Evolutionary conservation across 192 early-diverging fungal genomes (phyloP).

Genomic region (Helicostylum pulchrum): DNA sequence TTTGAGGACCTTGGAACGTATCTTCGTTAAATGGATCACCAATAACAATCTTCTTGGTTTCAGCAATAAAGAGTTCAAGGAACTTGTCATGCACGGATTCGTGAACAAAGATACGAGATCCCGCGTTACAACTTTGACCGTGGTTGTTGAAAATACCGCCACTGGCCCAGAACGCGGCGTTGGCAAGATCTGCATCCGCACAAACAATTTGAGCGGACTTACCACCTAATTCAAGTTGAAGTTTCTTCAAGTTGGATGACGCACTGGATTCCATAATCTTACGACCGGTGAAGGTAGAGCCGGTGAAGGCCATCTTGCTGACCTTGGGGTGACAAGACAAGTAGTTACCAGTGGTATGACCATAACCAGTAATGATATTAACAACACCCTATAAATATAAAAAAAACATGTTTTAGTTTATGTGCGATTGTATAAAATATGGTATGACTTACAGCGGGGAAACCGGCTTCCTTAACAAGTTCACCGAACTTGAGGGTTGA

Average conservation of each 20-base stretch:
- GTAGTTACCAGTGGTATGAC: conserved; percentile 51
- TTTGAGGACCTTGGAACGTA: conserved; percentile 71
- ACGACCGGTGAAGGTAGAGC: conserved; percentile 67
- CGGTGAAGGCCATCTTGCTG: conserved; percentile 68
- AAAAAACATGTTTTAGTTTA: not conserved
- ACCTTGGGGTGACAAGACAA: conserved; percentile 60
- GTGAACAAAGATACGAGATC: conserved; percentile 78
- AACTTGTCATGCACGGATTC: conserved; percentile 64
- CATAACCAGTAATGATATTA: conserved; percentile 79
- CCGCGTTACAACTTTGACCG: conserved; percentile 80
- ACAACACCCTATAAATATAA: conserved; percentile 57
- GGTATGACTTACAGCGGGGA: conserved; percentile 51
- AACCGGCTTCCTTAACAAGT: conserved; percentile 66
- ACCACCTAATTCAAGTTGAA: conserved; percentile 83
- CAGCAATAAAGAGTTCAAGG: conserved; percentile 54
- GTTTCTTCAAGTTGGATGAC: conserved; percentile 60
- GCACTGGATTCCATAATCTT: conserved; percentile 56
- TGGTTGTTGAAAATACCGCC: conserved; percentile 75
- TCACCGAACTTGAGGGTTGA: conserved; percentile 61
- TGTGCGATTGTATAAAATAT: not conserved
- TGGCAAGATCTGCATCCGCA: conserved; percentile 69
- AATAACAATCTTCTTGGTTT: conserved; percentile 54
- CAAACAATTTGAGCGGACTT: conserved; percentile 82
- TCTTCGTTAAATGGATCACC: conserved; percentile 65
- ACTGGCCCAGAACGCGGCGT: conserved; percentile 62